phyloP scores from a whole-genome alignment of 1,284 basidiomycete genomes.

The Trametes polyzona region DNA sequence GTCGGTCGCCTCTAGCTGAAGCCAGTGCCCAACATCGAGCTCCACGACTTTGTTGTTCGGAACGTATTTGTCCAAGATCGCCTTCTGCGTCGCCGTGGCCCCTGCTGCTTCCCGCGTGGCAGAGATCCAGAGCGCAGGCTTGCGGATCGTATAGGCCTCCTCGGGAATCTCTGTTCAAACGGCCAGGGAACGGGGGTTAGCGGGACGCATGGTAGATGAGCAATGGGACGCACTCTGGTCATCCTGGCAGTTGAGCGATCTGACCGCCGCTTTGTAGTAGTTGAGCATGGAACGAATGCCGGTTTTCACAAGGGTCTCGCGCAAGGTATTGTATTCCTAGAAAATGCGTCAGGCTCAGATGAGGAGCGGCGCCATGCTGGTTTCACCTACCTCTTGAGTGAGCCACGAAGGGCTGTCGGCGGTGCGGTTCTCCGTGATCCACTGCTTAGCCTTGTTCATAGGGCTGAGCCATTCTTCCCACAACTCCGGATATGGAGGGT shows the following conservation, averaged over 20 bases:
- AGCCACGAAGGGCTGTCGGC: background rate
- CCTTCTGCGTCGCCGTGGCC: background rate
- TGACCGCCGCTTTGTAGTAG: background rate
- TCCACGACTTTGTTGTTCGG: conserved; percentile 15
- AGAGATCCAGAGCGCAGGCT: conserved; percentile 20
- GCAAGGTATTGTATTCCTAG: conserved; percentile 4
- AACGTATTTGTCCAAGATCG: conserved; percentile 3
- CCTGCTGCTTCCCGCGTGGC: conserved; percentile 14
- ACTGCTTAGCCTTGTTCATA: background rate
- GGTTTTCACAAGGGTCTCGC: background rate
- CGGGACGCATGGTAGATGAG: too few species aligned
- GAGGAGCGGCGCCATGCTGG: background rate
- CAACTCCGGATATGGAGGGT: background rate
- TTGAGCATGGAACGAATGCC: conserved; percentile 1
- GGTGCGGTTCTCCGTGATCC: background rate
- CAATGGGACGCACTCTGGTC: conserved; percentile 58
- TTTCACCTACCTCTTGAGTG: conserved; percentile 1
- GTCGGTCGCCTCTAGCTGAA: conserved; percentile 9
- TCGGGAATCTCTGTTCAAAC: conserved; percentile 14
- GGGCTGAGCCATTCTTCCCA: background rate
- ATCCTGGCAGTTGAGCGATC: conserved; percentile 58
- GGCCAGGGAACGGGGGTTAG: background rate
- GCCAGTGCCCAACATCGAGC: conserved; percentile 19
- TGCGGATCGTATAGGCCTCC: background rate
- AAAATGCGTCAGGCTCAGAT: too few species aligned